Evolutionary conservation across 805 yeast species (phyloP), one percentile per base, ranked within the genome.

Genomic region (Kodamaea restingae): DNA sequence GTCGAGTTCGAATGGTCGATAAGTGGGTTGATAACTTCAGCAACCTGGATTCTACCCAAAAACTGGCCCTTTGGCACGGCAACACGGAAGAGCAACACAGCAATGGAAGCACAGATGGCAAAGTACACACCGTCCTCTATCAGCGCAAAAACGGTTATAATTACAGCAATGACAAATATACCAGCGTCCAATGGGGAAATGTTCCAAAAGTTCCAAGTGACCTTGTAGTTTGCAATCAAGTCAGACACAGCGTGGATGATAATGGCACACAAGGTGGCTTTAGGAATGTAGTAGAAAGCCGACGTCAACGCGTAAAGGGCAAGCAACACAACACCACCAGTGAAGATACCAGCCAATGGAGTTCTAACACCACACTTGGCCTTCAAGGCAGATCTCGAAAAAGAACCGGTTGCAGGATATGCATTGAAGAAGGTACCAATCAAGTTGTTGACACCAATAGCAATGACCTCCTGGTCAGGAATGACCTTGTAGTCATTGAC

Each of bases 341-440:
- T 85, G 62, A 81, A 84, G 30, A 88, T 73, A 66, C 96, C 96
- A 32, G 96, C 95, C 44, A 90, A 68, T 25, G 97, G 97, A 15
- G 97, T 90, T 56, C 88, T 78, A 33, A 90, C 97, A 58, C 95
- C 95, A 74, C 96, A 90, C 65, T 90, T 90, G 37, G 95, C 82
- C 65, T 91, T 90, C 53, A 90, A 73, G 6, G 97, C 97, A 32
- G 96, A 84, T 70, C 97, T 81, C 14, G 95, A 85, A 62, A 90
- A 90, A 1, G 97, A 90, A 33, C 97, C 97, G 4, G 97, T 90
- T 6, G 95, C 88, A 7, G 97, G 97, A 60, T 90, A 90, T 6
- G 97, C 96, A 54, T 78, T 75, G 76, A 90, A 90, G 57, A 88
- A 87, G 15, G 95, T 87, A 50, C 96, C 96, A 50, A 90, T 72